phyloP scores from a whole-genome alignment of 331 rosid species.

The Acacia pycnantha region DNA sequence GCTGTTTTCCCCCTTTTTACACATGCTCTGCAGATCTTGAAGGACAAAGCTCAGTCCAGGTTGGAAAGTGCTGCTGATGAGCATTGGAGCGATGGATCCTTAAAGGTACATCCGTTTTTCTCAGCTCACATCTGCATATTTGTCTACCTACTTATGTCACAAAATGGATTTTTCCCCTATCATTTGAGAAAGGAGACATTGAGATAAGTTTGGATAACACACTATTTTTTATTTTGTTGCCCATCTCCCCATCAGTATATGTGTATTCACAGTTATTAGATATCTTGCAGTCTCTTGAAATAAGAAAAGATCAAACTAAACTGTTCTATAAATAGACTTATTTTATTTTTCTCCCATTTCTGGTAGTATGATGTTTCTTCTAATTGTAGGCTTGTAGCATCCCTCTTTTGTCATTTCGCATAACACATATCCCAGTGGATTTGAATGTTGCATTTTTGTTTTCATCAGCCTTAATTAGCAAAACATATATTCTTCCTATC shows the following conservation, averaged over 20 bases:
- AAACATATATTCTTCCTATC: slow-evolving; percentile 9
- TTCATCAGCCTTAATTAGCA: neutral
- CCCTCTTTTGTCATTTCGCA: neutral
- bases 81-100: slow-evolving; percentile 98
- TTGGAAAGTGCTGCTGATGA: slow-evolving; percentile 83
- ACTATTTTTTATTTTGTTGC: neutral
- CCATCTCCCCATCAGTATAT: neutral
- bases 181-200: neutral
- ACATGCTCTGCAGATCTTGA: slow-evolving; percentile 56
- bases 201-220: neutral
- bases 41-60: slow-evolving; percentile 71
- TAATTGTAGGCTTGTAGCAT: neutral
- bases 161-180: neutral
- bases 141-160: slow-evolving; percentile 14
- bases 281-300: neutral
- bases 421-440: slow-evolving; percentile 6
- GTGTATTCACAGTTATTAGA: neutral
- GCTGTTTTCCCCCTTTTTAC: slow-evolving; percentile 16
- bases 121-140: neutral
- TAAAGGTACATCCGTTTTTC: slow-evolving; percentile 62
- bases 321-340: neutral
- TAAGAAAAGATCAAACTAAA: neutral
- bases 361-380: neutral
- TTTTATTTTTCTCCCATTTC: neutral
- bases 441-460: neutral